Evolutionary conservation across 352 stramenopile genomes (phyloP), one percentile per base, ranked within the genome.

Genomic region (Heterotrichella gracilis): DNA sequence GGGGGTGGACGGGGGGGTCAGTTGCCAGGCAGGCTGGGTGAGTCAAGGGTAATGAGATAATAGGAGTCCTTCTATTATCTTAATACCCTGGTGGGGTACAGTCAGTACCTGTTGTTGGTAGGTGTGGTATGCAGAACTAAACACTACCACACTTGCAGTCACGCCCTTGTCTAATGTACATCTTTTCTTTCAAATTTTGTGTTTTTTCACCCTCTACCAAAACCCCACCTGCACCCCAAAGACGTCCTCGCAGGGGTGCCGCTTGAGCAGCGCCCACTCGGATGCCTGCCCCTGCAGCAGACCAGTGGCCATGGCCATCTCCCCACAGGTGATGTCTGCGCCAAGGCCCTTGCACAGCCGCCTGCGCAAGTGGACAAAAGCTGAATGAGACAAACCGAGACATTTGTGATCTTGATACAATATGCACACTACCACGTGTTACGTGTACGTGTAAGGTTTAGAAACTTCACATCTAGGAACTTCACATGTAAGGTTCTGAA

Each of bases 281-380:
- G 84, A 92, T 68, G 85, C 75, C 69, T 91, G 87, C 0, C 89
- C 91, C 68, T 91, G 81, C 19, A 97, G 78, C 32, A 98, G 70
- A 73, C 94, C 92, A 3, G 85, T 85, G n/a, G 82, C 79, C 73
- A 99, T 83, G 1, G 84, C 83, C 92, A 98, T 98, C 76, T 98
- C 93, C 63, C 89, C 90, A 73, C 88, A 96, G 24, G 93, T 99
- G 73, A 99, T 97, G 75, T 99, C 93, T 22, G 93, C 93, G 41
- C 90, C 92, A 25, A 86, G 91, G 66, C 93, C 79, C 80, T 96
- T 96, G 77, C 96, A 80, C 63, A 99, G 80, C 1, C 91, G 82
- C n/a, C n/a, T n/a, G n/a, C 64, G 72, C 68, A 68, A 32, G 42
- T 69, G 66, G 17, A 70, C 14, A 74, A 13, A 71, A 71, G 14